These are phyloP conservation scores for Cercospora sp. DNA, from an alignment of 2,329 filamentous ascomycete genomes.

Conservation along the genomic window DNA sequence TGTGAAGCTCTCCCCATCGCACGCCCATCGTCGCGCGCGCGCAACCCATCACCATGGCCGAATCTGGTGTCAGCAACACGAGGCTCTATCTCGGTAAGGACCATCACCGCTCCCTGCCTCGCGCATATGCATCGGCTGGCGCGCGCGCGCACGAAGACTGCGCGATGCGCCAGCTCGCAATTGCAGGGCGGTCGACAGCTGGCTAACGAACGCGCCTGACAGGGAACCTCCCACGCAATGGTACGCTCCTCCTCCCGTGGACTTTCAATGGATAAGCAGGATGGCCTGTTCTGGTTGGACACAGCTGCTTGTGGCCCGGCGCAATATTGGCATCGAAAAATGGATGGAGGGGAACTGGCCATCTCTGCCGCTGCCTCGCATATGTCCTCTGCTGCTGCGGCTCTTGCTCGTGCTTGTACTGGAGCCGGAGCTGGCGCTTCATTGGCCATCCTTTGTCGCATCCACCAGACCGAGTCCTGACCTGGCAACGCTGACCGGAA, in stretches of 20 bases:
- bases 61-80: constrained; percentile 76
- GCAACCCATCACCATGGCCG: constrained; percentile 59
- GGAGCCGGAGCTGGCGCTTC: constrained; percentile 35
- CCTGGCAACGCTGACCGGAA: constrained; percentile 49
- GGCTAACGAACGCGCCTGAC: constrained; percentile 13
- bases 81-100: constrained; percentile 68
- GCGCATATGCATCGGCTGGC: constrained; percentile 5
- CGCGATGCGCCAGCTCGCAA: constrained; percentile 7
- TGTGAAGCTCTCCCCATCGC: constrained; percentile 5
- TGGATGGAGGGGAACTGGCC: constrained; percentile 25
- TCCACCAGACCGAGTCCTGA: constrained; percentile 23
- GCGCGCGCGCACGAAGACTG: neutral
- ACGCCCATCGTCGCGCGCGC: constrained; percentile 5
- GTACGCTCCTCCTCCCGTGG: constrained; percentile 58
- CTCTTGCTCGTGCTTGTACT: constrained; percentile 19
- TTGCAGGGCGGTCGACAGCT: constrained; percentile 14
- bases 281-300: constrained; percentile 27
- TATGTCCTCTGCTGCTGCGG: constrained; percentile 16
- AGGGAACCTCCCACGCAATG: constrained; percentile 93
- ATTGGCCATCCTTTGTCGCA: constrained; percentile 17
- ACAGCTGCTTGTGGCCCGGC: constrained; percentile 19
- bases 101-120: neutral
- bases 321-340: constrained; percentile 21
- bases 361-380: constrained; percentile 20
- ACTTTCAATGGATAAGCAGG: constrained; percentile 31